Conservation (phyloP, 2,329 filamentous ascomycete genomes). For the Stagonosporopsis vannaccii region DNA sequence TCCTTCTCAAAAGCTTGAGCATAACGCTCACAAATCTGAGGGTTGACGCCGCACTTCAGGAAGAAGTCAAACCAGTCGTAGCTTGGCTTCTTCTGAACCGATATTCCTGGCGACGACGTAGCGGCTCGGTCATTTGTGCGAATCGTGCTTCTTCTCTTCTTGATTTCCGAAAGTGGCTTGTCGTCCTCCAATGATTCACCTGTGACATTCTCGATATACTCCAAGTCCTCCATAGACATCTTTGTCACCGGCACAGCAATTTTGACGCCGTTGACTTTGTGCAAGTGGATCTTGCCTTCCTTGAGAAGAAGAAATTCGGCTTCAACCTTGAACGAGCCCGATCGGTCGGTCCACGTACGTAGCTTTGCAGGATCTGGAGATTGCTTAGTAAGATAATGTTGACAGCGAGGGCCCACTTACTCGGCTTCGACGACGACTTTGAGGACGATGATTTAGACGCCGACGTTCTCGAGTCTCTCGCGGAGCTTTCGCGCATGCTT, state of each 20-base stretch:
- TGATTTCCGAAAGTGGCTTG: slow-evolving; percentile 87
- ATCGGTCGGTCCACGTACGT: slow-evolving; percentile 92
- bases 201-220: slow-evolving; percentile 90
- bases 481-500: slow-evolving; percentile 72
- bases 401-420: slow-evolving; percentile 61
- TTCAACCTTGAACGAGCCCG: slow-evolving; percentile 95
- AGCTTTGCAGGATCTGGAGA: slow-evolving; percentile 74
- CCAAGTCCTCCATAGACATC: slow-evolving; percentile 94
- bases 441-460: slow-evolving; percentile 20
- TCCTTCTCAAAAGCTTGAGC: slow-evolving; percentile 87
- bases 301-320: slow-evolving; percentile 94
- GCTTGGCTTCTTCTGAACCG: slow-evolving; percentile 72
- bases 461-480: slow-evolving; percentile 60
- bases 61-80: slow-evolving; percentile 99
- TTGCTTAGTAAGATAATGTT: not conserved
- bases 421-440: slow-evolving; percentile 70
- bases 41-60: slow-evolving; percentile 86
- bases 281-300: slow-evolving; percentile 95
- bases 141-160: slow-evolving; percentile 58
- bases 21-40: slow-evolving; percentile 93
- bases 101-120: slow-evolving; percentile 62
- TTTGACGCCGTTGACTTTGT: slow-evolving; percentile 98
- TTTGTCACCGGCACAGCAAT: slow-evolving; percentile 95
- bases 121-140: slow-evolving; percentile 57
- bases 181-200: slow-evolving; percentile 89